Evolutionary conservation across 805 yeast genomes (phyloP).

Genomic region (Candida maltosa): DNA sequence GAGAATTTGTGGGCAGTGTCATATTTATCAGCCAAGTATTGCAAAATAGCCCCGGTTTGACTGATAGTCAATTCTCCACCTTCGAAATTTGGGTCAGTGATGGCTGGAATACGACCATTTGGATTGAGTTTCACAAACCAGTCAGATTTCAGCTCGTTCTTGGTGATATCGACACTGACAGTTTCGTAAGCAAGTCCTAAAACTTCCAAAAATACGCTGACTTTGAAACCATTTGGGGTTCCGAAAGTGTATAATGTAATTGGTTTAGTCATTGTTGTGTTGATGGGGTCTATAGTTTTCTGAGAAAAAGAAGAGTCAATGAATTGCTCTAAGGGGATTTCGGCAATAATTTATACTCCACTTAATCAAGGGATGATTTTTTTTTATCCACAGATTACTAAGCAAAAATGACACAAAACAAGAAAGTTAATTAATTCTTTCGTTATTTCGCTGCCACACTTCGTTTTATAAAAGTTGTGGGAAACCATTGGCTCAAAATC

Average conservation of each 20-base stretch:
- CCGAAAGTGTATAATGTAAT: conserved; percentile 18
- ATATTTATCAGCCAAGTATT: conserved; percentile 57
- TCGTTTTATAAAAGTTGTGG: too few relatives aligned
- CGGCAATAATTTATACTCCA: too few relatives aligned
- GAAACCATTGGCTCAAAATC: too few relatives aligned
- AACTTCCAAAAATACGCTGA: conserved; percentile 38
- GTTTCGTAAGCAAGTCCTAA: conserved; percentile 41
- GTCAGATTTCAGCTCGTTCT: conserved; percentile 48
- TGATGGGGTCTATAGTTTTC: too few relatives aligned
- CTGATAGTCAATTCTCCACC: conserved; percentile 44
- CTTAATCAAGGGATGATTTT: too few relatives aligned
- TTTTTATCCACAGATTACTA: too few relatives aligned
- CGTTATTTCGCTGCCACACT: too few relatives aligned
- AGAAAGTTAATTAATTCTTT: too few relatives aligned
- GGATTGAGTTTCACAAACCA: conserved; percentile 59
- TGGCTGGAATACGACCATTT: conserved; percentile 61
- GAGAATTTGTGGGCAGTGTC: conserved; percentile 51
- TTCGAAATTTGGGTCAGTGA: conserved; percentile 29
- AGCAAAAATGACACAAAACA: too few relatives aligned
- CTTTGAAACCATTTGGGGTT: conserved; percentile 47
- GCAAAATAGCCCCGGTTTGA: conserved; percentile 62
- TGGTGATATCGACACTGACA: conserved; percentile 37
- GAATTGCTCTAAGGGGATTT: too few relatives aligned
- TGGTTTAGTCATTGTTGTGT: conserved; percentile 5
- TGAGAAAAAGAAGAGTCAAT: too few relatives aligned